phyloP scores from a whole-genome alignment of 2,329 filamentous ascomycete species.

The Xylaria sp. region DNA sequence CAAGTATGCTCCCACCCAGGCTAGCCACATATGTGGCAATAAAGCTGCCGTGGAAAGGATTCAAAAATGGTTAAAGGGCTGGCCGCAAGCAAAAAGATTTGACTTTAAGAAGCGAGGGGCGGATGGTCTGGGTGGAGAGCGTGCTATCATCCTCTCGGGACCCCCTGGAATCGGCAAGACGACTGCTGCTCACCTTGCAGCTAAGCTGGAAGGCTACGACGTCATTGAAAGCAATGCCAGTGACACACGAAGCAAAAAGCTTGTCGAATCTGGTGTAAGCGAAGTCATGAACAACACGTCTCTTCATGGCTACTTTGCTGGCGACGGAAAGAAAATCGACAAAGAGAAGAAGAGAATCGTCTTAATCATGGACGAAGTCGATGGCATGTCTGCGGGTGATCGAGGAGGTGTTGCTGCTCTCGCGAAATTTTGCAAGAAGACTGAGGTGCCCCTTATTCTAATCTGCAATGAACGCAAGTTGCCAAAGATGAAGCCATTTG shows the following conservation, averaged over 20 bases:
- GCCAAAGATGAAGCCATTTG: conserved; percentile 99
- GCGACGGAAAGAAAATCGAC: conserved; percentile 83
- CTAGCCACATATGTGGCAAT: conserved; percentile 94
- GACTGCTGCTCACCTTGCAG: conserved; percentile 92
- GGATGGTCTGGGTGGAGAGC: conserved; percentile 83
- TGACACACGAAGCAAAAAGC: conserved; percentile 93
- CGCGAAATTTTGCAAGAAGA: conserved; percentile 94
- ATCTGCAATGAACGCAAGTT: conserved; percentile 95
- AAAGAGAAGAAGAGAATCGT: conserved; percentile 89
- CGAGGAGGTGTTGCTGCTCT: conserved; percentile 94
- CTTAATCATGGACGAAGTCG: conserved; percentile 98
- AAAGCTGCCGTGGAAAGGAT: conserved; percentile 90
- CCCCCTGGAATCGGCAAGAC: conserved; percentile 98
- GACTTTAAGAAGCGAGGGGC: conserved; percentile 84
- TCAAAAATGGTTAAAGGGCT: conserved; percentile 85
- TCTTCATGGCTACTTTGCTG: conserved; percentile 88
- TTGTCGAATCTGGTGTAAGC: conserved; percentile 87
- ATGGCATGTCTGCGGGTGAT: conserved; percentile 98
- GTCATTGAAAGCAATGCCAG: conserved; percentile 95
- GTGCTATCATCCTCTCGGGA: conserved; percentile 94
- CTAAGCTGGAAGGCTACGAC: conserved; percentile 92
- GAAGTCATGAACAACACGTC: conserved; percentile 96
- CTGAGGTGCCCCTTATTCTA: conserved; percentile 91
- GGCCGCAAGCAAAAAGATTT: conserved; percentile 80
- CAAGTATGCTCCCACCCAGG: conserved; percentile 88